Conservation (phyloP, 305 asterid genomes). For the Fraxinus greggii region DNA sequence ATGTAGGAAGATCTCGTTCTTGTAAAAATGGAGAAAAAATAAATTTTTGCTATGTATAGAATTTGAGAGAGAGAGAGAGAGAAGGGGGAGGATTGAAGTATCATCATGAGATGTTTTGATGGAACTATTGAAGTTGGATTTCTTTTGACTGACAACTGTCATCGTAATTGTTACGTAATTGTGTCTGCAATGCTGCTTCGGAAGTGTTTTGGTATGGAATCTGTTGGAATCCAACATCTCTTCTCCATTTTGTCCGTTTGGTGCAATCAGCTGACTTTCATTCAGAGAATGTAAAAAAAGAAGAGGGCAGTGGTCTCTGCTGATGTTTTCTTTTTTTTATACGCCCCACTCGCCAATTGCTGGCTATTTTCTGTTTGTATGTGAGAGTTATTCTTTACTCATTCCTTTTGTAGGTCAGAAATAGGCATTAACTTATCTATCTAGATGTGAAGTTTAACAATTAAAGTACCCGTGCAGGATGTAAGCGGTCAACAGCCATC, state of each 20-base stretch:
- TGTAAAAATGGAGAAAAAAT: neutral
- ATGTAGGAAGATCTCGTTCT: neutral
- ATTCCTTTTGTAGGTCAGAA: neutral
- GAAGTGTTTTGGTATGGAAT: neutral
- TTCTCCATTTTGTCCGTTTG: neutral
- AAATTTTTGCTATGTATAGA: neutral
- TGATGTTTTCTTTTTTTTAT: neutral
- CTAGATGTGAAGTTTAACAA: conserved; percentile 12
- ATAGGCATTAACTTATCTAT: neutral
- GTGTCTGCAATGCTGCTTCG: neutral
- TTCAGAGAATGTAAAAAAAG: neutral
- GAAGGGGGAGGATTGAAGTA: neutral
- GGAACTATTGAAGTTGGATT: neutral
- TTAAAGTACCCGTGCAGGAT: conserved; percentile 44
- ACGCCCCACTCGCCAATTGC: neutral
- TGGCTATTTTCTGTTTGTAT: neutral
- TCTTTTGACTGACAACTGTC: neutral
- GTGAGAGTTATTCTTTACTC: neutral
- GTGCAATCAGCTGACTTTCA: neutral
- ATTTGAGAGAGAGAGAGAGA: neutral
- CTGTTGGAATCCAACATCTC: neutral
- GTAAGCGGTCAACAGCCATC: conserved; percentile 34
- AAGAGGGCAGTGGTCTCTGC: neutral
- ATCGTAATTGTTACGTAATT: neutral
- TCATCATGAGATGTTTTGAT: neutral